Evolutionary conservation across 2,329 filamentous ascomycete species (phyloP), one percentile per base, ranked within the genome.

Genomic region (Akanthomyces muscarius): DNA sequence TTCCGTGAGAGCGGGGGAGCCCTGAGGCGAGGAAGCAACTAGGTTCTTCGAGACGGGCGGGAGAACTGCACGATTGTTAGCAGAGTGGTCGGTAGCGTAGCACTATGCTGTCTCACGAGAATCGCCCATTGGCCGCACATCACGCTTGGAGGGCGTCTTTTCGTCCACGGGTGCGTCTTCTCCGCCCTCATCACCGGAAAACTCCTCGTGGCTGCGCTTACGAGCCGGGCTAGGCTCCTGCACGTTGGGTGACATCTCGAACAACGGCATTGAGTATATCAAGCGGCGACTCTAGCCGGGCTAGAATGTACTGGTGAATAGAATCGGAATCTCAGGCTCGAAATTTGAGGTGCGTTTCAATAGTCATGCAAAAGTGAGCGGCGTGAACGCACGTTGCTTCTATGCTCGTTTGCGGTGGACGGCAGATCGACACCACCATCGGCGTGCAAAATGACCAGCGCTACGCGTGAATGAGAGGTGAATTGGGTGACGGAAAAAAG

Each of bases 121-220:
- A 51, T 71, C 68, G 23, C 64, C 64, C 21, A 70, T 57, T 41
- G 67, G 61, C 42, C 69, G 67, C 23, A 68, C 55, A 16, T 65
- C 60, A 23, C 55, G 38, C 8, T 65, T 44, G 3, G 58, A 58
- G 7, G 68, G 62, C 13, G 66, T 53, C 61, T 71, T 71, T n/a
- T 47, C 44, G 21, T 69, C 68, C 21, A 62, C 62, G 1, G 63
- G 64, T 3, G 59, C 57, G 23, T 74, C 70, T 28, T 65, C 55
- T 59, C 71, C 70, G n/a, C 70, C 59, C 25, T 72, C 65, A 28
- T 77, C 71, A 11, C 71, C 74, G 3, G 76, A 67, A 64, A 76
- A 83, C 38, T 82, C 78, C 47, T 80, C 75, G 66, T 82, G 79
- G 48, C 73, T 78, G 64, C 80, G 73, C 70, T 84, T 84, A 58